Evolutionary conservation across 2,329 filamentous ascomycete genomes (phyloP).

Genomic region (Ilyonectria mors-panacis): DNA sequence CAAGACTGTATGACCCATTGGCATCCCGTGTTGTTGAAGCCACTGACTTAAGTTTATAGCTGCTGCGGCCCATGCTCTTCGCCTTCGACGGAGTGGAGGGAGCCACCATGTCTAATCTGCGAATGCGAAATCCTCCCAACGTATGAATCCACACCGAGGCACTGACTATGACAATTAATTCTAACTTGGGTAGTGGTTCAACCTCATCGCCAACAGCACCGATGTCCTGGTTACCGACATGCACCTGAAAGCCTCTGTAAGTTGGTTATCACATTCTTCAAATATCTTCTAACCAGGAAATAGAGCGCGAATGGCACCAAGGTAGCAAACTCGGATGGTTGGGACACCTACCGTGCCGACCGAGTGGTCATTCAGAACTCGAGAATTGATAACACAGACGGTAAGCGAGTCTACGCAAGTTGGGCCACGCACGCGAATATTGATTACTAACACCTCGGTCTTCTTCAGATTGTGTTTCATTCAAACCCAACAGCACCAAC

Average conservation of each 20-base stretch:
- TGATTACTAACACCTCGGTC: neutral
- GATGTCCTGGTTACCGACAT: slow-evolving; percentile 76
- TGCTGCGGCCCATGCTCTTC: slow-evolving; percentile 44
- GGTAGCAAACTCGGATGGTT: slow-evolving; percentile 73
- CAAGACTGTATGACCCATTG: slow-evolving; percentile 29
- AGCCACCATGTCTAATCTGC: slow-evolving; percentile 71
- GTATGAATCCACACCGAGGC: slow-evolving; percentile 15
- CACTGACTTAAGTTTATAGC: slow-evolving; percentile 55
- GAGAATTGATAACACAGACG: slow-evolving; percentile 57
- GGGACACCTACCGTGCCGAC: slow-evolving; percentile 74
- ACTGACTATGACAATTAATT: accelerated
- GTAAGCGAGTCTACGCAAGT: slow-evolving; percentile 5
- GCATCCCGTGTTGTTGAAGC: slow-evolving; percentile 68
- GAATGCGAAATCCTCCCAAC: slow-evolving; percentile 69
- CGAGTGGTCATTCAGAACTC: slow-evolving; percentile 78
- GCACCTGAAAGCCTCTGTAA: slow-evolving; percentile 67
- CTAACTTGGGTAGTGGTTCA: slow-evolving; percentile 54
- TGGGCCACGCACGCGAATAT: neutral
- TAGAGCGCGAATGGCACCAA: slow-evolving; percentile 44
- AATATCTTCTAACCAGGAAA: neutral
- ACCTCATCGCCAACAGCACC: slow-evolving; percentile 75
- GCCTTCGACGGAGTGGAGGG: slow-evolving; percentile 55
- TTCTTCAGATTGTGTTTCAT: slow-evolving; percentile 74
- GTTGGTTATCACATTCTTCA: neutral
- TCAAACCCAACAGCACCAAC: slow-evolving; percentile 81